These are phyloP conservation scores for Thozetella sp. DNA, from an alignment of 495 filamentous ascomycete species.

Conservation along the genomic window DNA sequence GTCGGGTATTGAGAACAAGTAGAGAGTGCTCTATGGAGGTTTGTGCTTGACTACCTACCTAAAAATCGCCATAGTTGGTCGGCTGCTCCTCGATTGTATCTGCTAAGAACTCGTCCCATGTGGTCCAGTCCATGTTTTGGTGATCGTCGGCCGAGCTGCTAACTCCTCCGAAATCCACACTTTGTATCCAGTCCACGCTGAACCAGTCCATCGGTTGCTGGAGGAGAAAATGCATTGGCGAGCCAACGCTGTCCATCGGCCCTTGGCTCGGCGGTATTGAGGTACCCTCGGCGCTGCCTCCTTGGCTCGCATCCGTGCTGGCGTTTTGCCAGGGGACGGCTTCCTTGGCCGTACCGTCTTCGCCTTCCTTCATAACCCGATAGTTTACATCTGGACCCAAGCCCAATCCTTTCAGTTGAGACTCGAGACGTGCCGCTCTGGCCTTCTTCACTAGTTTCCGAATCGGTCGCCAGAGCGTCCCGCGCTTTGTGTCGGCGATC, in stretches of 20 bases:
- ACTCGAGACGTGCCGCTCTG: slow-evolving; percentile 44
- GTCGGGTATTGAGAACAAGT: too few species aligned
- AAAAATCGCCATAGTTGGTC: background rate
- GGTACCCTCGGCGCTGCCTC: background rate
- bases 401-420: slow-evolving; percentile 15
- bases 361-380: background rate
- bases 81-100: slow-evolving; percentile 21
- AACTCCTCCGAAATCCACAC: slow-evolving; percentile 6
- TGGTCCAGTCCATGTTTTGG: slow-evolving; percentile 23
- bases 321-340: too few species aligned
- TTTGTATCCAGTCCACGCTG: background rate
- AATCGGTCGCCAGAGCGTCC: slow-evolving; percentile 71
- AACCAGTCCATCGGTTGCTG: slow-evolving; percentile 3
- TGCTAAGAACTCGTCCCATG: slow-evolving; percentile 32
- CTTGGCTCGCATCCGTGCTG: too few species aligned
- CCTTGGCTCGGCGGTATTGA: background rate
- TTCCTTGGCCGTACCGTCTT: background rate
- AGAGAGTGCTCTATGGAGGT: too few species aligned
- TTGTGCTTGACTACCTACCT: slow-evolving; percentile 1
- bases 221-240: background rate
- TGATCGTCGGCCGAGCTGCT: background rate
- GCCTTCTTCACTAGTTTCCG: slow-evolving; percentile 63
- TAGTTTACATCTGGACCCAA: background rate
- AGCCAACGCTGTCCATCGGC: background rate
- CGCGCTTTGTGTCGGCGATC: slow-evolving; percentile 52